Percentiles rank a stretch among this genome's conserved stretches.
These are phyloP conservation scores for Solanum pinnatisectum DNA, from an alignment of 257 asterid genomes.

Conservation along the genomic window DNA sequence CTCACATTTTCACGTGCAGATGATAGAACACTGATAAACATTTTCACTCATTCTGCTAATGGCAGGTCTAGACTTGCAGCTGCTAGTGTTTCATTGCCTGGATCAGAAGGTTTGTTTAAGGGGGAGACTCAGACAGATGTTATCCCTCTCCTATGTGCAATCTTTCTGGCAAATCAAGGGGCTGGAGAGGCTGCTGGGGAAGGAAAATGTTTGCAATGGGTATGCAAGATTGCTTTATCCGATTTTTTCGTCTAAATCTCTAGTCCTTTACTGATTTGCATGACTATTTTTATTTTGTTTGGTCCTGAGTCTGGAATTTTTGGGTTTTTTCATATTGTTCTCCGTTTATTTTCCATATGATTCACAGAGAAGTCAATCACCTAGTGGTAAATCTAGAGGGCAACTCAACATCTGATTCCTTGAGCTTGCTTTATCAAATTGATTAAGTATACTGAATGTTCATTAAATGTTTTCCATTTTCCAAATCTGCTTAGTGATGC, in stretches of 20 bases:
- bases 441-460: background rate
- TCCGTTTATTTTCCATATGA: background rate
- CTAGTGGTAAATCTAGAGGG: background rate
- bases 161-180: slow-evolving; percentile 74
- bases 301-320: background rate
- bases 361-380: background rate
- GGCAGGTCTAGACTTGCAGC: slow-evolving; percentile 54
- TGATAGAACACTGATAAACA: background rate
- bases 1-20: background rate
- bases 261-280: background rate
- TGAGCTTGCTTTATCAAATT: background rate
- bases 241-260: background rate
- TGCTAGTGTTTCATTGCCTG: slow-evolving; percentile 40
- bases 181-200: slow-evolving; percentile 65
- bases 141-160: slow-evolving; percentile 55
- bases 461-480: background rate
- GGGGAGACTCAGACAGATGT: slow-evolving; percentile 31
- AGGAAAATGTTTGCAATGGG: slow-evolving; percentile 45
- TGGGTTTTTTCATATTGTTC: background rate
- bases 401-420: background rate
- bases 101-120: slow-evolving; percentile 17
- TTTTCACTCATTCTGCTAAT: background rate
- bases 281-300: background rate
- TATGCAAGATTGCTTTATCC: slow-evolving; percentile 16
- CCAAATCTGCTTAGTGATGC: background rate